Conservation (phyloP, 1,139 yeast genomes). For the Hyphopichia khmerensis region DNA sequence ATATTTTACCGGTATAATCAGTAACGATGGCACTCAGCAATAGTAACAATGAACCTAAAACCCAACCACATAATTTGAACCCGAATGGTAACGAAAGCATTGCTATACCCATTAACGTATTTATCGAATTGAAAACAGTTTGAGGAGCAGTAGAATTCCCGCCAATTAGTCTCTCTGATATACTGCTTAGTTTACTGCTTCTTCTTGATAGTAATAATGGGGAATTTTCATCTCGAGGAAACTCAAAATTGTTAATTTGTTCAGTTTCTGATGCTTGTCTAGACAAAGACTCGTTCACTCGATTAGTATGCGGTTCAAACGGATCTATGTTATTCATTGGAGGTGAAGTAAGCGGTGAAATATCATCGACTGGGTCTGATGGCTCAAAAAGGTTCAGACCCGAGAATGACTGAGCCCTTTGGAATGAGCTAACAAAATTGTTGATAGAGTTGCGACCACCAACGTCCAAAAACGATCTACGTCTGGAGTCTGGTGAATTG, state of each 20-base stretch:
- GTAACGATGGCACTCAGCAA: constrained; percentile 61
- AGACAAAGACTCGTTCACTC: neutral
- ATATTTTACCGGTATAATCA: constrained; percentile 61
- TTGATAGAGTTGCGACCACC: constrained; percentile 67
- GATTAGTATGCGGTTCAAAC: neutral
- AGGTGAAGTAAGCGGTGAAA: constrained; percentile 27
- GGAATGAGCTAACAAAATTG: constrained; percentile 76
- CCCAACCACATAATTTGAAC: constrained; percentile 77
- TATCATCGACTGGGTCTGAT: constrained; percentile 11
- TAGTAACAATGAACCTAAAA: constrained; percentile 58
- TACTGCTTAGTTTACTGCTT: constrained; percentile 3
- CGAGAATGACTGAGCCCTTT: constrained; percentile 67
- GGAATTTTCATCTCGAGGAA: constrained; percentile 16
- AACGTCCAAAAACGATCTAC: constrained; percentile 25
- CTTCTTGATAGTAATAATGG: constrained; percentile 9
- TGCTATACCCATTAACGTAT: constrained; percentile 84
- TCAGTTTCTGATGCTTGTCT: constrained; percentile 2
- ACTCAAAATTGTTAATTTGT: constrained; percentile 13
- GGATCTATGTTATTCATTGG: neutral
- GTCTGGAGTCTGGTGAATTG: constrained; percentile 8
- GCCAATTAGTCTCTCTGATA: constrained; percentile 10
- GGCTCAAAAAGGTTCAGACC: constrained; percentile 25
- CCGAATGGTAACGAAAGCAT: constrained; percentile 83
- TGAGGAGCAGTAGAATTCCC: constrained; percentile 69
- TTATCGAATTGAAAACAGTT: constrained; percentile 83